Conservation (phyloP, 1,284 basidiomycete species). For the Heterobasidion irregulare region DNA sequence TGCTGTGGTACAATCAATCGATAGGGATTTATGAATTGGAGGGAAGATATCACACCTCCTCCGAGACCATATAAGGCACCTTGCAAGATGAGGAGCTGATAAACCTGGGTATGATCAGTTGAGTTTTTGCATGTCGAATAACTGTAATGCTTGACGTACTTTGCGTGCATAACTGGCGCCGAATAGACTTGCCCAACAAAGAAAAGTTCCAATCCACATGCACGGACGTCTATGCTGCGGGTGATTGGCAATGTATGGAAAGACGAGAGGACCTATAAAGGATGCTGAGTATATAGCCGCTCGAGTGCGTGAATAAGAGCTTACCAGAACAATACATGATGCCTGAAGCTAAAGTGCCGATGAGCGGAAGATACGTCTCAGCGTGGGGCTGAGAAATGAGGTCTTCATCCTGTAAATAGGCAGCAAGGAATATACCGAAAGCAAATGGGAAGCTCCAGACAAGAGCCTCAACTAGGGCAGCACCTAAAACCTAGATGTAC, state of each 20-base stretch:
- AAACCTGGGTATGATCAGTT: conserved; percentile 16
- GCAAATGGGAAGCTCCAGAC: conserved; percentile 31
- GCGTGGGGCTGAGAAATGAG: conserved; percentile 18
- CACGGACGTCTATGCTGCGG: conserved; percentile 19
- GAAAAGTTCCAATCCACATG: conserved; percentile 23
- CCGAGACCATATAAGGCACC: conserved; percentile 30
- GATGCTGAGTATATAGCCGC: too few species aligned
- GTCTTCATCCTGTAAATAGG: conserved; percentile 20
- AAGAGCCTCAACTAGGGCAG: conserved; percentile 28
- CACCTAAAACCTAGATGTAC: conserved; percentile 18
- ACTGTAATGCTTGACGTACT: conserved; percentile 12
- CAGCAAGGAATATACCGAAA: conserved; percentile 24
- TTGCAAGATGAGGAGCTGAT: conserved; percentile 26
- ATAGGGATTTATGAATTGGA: background rate
- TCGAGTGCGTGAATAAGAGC: background rate
- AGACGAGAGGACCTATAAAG: conserved; percentile 16
- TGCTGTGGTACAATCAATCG: conserved; percentile 13
- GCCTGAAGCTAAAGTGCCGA: conserved; percentile 23
- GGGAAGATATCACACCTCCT: conserved; percentile 19
- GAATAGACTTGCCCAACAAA: conserved; percentile 23
- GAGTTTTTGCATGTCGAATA: background rate
- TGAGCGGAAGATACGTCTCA: conserved; percentile 21
- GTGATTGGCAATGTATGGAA: conserved; percentile 21
- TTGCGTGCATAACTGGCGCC: conserved; percentile 25
- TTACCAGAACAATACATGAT: conserved; percentile 28